Evolutionary conservation across 2,329 filamentous ascomycete genomes (phyloP).

Genomic region (Incumbomyces lentus): DNA sequence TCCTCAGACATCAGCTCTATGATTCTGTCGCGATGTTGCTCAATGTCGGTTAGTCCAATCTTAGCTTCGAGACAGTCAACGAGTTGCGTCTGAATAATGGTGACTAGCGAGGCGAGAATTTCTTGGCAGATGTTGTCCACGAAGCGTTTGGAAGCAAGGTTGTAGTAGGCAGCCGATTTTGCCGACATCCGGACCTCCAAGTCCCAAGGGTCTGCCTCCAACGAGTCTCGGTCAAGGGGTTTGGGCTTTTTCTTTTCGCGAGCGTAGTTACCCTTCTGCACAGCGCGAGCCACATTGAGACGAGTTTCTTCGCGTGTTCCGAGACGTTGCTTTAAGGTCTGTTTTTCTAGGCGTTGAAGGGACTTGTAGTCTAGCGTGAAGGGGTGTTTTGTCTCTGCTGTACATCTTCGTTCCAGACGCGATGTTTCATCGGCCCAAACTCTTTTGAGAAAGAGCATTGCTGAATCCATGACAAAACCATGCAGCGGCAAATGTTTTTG

Average conservation of each 20-base stretch:
- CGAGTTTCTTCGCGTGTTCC: slow-evolving; percentile 12
- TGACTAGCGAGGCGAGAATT: slow-evolving; percentile 28
- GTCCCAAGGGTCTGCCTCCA: slow-evolving; percentile 26
- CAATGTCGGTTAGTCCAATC: neutral
- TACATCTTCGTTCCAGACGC: neutral
- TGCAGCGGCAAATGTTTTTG: slow-evolving; percentile 5
- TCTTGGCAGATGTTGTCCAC: slow-evolving; percentile 30
- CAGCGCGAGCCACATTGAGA: slow-evolving; percentile 9
- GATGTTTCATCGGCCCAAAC: neutral
- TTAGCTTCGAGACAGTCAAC: neutral
- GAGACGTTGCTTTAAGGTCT: neutral
- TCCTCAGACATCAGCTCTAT: slow-evolving; percentile 4
- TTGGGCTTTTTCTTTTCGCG: slow-evolving; percentile 13
- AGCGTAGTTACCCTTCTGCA: slow-evolving; percentile 17
- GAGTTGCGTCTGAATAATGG: slow-evolving; percentile 26
- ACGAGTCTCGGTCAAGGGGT: slow-evolving; percentile 9
- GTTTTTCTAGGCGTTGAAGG: neutral
- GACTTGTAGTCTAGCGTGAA: neutral
- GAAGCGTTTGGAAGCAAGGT: slow-evolving; percentile 30
- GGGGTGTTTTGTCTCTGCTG: neutral
- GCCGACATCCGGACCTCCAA: slow-evolving; percentile 34
- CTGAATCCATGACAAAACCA: neutral
- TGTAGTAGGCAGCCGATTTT: slow-evolving; percentile 29
- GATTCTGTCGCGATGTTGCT: neutral
- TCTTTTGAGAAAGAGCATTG: neutral